Conservation (phyloP, 495 filamentous ascomycete species). For the Pseudevernia furfuracea region DNA sequence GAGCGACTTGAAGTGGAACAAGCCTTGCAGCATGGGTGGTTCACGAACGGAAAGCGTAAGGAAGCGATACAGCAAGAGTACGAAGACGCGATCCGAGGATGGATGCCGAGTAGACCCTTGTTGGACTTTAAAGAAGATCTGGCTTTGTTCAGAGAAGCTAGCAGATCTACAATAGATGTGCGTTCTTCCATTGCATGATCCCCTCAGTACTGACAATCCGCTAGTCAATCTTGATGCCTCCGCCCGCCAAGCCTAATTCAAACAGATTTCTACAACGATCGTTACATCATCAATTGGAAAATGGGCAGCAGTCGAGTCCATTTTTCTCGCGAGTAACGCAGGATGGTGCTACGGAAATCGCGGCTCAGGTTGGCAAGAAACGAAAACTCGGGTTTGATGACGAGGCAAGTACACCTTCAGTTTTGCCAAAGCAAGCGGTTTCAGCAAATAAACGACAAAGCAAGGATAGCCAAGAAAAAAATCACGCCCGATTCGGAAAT, state of each 20-base stretch:
- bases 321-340: not conserved
- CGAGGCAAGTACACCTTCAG: not conserved
- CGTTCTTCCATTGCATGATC: not conserved
- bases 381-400: not conserved
- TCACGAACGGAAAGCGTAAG: conserved; percentile 38
- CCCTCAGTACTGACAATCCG: not conserved
- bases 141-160: conserved; percentile 1
- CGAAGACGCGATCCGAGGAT: conserved; percentile 39
- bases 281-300: not conserved
- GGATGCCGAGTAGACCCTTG: conserved; percentile 34
- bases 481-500: not conserved
- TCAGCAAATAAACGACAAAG: not conserved
- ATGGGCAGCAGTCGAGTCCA: not conserved
- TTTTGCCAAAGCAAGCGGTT: not conserved
- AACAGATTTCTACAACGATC: not conserved
- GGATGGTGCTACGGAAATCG: not conserved
- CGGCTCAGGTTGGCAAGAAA: not conserved
- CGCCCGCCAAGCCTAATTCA: not conserved
- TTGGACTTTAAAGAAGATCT: conserved; percentile 21
- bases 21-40: conserved; percentile 54
- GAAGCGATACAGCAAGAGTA: conserved; percentile 43
- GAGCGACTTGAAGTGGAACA: conserved; percentile 46
- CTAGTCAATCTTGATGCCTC: conserved; percentile 10
- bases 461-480: not conserved
- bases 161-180: conserved; percentile 7